Percentiles rank a stretch among this genome's conserved stretches.
Evolutionary conservation across 1,139 yeast genomes (phyloP).

Genomic region (Meyerozyma smithsonii): DNA sequence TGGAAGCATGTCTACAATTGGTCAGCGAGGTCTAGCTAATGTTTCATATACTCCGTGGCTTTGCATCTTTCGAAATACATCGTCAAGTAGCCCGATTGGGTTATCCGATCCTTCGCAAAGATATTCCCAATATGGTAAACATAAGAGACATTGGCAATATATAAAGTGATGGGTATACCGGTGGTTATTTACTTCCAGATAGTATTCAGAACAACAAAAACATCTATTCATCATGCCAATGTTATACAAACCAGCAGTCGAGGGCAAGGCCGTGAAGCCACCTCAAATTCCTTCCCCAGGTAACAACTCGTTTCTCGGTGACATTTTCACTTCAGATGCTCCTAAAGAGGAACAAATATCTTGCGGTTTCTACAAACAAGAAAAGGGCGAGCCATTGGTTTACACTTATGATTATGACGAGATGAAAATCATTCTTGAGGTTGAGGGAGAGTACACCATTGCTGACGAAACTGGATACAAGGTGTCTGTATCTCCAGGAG

Average conservation of each 20-base stretch:
- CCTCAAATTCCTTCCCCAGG: slow-evolving; percentile 55
- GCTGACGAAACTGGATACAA: slow-evolving; percentile 59
- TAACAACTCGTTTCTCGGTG: slow-evolving; percentile 64
- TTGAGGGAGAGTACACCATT: slow-evolving; percentile 57
- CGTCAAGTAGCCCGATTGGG: neutral
- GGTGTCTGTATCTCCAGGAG: slow-evolving; percentile 57
- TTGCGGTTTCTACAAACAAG: slow-evolving; percentile 66
- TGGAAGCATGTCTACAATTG: slow-evolving; percentile 55
- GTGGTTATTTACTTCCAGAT: neutral
- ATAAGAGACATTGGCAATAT: neutral
- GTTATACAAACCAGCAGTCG: slow-evolving; percentile 48
- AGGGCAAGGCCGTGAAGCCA: slow-evolving; percentile 53
- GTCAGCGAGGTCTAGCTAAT: slow-evolving; percentile 13
- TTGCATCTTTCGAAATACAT: too few relatives aligned
- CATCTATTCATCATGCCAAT: slow-evolving; percentile 47
- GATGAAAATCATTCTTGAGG: slow-evolving; percentile 64
- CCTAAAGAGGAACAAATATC: slow-evolving; percentile 55
- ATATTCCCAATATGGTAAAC: neutral
- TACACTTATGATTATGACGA: slow-evolving; percentile 65
- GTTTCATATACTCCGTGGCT: neutral
- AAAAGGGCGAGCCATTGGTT: slow-evolving; percentile 60
- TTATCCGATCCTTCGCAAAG: slow-evolving; percentile 1
- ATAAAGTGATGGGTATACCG: neutral
- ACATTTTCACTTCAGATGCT: slow-evolving; percentile 54
- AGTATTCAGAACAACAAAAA: neutral